Conservation (phyloP, 306 rosid genomes). For the Vigna nakashimae region DNA sequence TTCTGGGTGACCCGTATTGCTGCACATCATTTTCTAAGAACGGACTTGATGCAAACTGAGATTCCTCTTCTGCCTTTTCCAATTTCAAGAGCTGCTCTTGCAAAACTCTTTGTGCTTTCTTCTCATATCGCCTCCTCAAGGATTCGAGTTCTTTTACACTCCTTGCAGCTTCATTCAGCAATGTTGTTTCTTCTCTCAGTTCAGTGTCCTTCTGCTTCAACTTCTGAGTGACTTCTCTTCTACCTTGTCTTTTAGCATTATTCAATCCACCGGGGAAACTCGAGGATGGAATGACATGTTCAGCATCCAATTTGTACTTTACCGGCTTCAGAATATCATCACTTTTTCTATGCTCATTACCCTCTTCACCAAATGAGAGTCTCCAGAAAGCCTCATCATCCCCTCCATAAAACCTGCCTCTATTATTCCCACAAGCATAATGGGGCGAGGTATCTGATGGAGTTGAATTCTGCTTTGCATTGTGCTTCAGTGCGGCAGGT, state of each 20-base stretch:
- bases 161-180: constrained; percentile 42
- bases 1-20: constrained; percentile 53
- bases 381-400: constrained; percentile 81
- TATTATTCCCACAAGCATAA: constrained; percentile 38
- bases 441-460: constrained; percentile 44
- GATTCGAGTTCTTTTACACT: constrained; percentile 50
- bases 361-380: constrained; percentile 73
- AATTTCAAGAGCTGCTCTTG: constrained; percentile 56
- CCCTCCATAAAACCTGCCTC: constrained; percentile 57
- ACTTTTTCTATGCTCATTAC: constrained; percentile 48
- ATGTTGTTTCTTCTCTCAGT: constrained; percentile 42
- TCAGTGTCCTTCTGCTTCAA: constrained; percentile 45
- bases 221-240: constrained; percentile 49
- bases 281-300: constrained; percentile 43
- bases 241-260: constrained; percentile 47
- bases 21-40: constrained; percentile 41
- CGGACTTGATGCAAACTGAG: constrained; percentile 48
- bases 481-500: constrained; percentile 49
- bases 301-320: constrained; percentile 49
- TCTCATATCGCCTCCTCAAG: constrained; percentile 53
- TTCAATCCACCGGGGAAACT: constrained; percentile 39
- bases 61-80: constrained; percentile 45
- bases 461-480: constrained; percentile 51
- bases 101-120: constrained; percentile 49
- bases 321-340: constrained; percentile 44